Evolutionary conservation across 805 yeast genomes (phyloP), one percentile per base, ranked within the genome.

Genomic region (Zygoascus flipseniorum): DNA sequence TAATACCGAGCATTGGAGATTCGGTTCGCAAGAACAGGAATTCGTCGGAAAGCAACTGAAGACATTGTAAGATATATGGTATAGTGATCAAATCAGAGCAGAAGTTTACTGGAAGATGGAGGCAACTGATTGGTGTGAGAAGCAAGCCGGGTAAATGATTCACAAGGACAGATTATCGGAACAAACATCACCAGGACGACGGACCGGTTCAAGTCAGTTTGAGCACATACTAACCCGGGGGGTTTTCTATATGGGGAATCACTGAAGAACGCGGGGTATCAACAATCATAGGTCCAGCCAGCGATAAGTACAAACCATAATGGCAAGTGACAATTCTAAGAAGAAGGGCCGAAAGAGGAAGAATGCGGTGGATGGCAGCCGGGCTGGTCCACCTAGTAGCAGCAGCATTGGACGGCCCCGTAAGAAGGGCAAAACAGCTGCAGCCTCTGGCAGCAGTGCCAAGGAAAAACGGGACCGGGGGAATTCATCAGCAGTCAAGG

Each of bases 1-100:
- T 70, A 72, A 59, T 62, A 62, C 65, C 78, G 73, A 32, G 50
- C 59, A 44, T 31, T 37, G 35, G 26, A 26, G 43, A 42, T n/a
- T 42, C 52, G 43, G 37, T 44, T 43, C 8, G 23, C 32, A 13
- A n/a, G 8, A 28, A 32, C 10, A 46, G 41, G 37, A 31, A 31
- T 31, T 31, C 49, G 48, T 14, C 52, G 43, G 20, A 26, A 28
- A 23, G 26, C 42, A 31, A 47, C 45, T 26, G 52, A 35, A 13
- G 52, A 51, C 54, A 54, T 52, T 13, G 26, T 42, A 14, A 5
- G 28, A 4, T 23, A 23, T 23, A 23, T 35, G 39, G 39, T 13
- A 35, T 11, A 35, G 16, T 35, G 16, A 42, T 31, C 14, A 42
- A 42, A 16, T 42, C 39, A 35, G 16, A 18, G 6, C 14, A 37